A percentile compares a stretch with the other conserved stretches of the same genome.
phyloP scores from a whole-genome alignment of 805 yeast species.

The Candida nitratophila region DNA sequence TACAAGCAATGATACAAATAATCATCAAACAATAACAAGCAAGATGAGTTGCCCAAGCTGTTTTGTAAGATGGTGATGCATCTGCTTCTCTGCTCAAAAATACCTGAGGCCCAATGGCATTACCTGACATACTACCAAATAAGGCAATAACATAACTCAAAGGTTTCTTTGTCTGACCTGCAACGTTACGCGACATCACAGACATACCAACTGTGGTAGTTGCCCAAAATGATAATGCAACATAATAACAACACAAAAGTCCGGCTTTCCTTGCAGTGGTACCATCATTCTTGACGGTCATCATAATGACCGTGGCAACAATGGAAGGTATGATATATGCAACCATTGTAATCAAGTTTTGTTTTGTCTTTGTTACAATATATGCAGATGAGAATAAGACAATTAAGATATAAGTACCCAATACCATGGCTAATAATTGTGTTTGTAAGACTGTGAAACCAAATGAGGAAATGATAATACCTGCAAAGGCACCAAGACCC shows the following conservation, averaged over 20 bases:
- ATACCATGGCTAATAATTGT: conserved; percentile 26
- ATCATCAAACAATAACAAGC: conserved; percentile 1
- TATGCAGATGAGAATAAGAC: conserved; percentile 15
- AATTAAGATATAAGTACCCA: conserved; percentile 25
- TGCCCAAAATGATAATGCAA: conserved; percentile 21
- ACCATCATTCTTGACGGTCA: conserved; percentile 11
- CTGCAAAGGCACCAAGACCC: conserved; percentile 25
- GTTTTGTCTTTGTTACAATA: conserved; percentile 15
- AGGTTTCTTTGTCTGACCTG: conserved; percentile 23
- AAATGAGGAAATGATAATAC: conserved; percentile 21
- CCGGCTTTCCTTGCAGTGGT: conserved; percentile 17
- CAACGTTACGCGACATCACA: conserved; percentile 15
- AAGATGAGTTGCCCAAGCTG: conserved; percentile 7
- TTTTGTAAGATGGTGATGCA: conserved; percentile 15
- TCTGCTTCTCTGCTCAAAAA: conserved; percentile 20
- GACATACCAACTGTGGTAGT: conserved; percentile 11
- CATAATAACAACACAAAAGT: conserved; percentile 23
- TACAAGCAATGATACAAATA: conserved; percentile 1
- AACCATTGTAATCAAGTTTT: conserved; percentile 13
- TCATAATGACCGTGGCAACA: conserved; percentile 24
- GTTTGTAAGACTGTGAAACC: conserved; percentile 24
- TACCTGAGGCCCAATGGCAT: conserved; percentile 14
- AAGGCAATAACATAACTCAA: conserved; percentile 16
- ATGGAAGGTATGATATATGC: conserved; percentile 24
- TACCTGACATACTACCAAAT: conserved; percentile 20